Evolutionary conservation across 1,284 basidiomycete species (phyloP).

Genomic region (Lentinula novae-zelandiae): DNA sequence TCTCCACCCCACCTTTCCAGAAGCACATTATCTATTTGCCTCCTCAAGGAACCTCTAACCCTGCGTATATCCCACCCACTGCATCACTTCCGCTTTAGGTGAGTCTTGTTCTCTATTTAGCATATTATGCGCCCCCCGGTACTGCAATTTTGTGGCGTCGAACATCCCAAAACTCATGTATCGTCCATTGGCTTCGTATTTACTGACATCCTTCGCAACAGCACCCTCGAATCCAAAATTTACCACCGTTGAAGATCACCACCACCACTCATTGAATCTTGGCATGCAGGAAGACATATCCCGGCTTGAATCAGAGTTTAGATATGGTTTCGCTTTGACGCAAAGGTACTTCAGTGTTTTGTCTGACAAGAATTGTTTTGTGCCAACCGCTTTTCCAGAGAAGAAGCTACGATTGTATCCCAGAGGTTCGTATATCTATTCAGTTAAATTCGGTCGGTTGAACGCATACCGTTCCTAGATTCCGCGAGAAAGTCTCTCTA

Average conservation of each 20-base stretch:
- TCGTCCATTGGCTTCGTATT: background rate
- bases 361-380: background rate
- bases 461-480: background rate
- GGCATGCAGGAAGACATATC: background rate
- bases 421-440: background rate
- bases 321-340: background rate
- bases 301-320: background rate
- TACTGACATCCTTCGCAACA: background rate
- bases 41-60: too few relatives aligned
- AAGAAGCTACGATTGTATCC: background rate
- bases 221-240: background rate
- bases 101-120: conserved; percentile 2
- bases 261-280: background rate
- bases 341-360: background rate
- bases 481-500: background rate
- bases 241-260: background rate
- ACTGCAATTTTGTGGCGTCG: background rate
- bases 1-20: background rate
- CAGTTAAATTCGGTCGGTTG: background rate
- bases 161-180: background rate
- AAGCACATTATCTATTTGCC: background rate
- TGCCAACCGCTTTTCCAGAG: background rate
- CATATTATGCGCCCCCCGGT: background rate
- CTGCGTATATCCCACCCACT: background rate
- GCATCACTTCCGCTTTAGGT: background rate